These are phyloP conservation scores for Ustilago nuda DNA, from an alignment of 1,284 basidiomycete genomes.

Conservation along the genomic window DNA sequence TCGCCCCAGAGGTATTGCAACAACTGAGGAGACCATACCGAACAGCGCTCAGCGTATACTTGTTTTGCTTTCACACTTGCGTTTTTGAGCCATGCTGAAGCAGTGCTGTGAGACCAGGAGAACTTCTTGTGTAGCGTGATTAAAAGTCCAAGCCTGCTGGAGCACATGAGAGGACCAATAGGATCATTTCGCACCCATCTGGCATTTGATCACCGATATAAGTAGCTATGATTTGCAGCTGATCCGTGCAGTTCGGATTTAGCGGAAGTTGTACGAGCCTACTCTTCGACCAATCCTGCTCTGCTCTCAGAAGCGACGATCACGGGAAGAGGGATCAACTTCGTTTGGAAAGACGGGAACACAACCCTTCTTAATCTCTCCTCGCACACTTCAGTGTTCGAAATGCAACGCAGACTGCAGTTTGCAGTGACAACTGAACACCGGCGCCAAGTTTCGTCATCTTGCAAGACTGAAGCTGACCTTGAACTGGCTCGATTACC, in stretches of 20 bases:
- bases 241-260: neutral
- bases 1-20: no score
- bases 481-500: conserved; percentile 5
- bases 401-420: neutral
- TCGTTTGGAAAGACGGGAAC: neutral
- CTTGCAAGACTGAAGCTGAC: conserved; percentile 5
- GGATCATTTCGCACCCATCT: no score
- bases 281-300: neutral
- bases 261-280: conserved; percentile 3
- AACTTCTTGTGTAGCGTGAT: neutral
- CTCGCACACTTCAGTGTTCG: neutral
- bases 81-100: no score
- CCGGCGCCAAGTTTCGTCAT: conserved; percentile 13
- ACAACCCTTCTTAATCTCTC: neutral
- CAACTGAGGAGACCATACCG: no score
- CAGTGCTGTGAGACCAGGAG: no score
- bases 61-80: no score
- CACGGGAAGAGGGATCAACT: neutral
- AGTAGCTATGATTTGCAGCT: neutral
- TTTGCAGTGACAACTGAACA: conserved; percentile 8
- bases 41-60: no score
- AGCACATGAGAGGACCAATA: no score
- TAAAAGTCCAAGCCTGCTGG: no score
- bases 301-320: neutral
- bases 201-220: neutral